Percentiles rank a stretch among this genome's conserved stretches.
phyloP scores from a whole-genome alignment of 306 rosid genomes.

The Vachellia collinsii region DNA sequence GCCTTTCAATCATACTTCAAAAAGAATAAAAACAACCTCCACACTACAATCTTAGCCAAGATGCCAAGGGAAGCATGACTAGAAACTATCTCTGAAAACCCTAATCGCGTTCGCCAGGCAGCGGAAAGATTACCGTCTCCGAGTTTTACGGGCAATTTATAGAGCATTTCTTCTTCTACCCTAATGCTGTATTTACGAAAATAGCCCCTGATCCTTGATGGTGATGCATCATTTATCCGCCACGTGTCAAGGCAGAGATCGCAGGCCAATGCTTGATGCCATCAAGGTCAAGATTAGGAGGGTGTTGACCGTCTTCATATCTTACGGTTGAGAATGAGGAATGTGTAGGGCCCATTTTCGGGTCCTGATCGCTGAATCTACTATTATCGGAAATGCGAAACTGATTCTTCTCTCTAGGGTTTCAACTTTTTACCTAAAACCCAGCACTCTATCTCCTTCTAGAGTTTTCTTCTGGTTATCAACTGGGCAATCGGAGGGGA shows the following conservation, averaged over 20 bases:
- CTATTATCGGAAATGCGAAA: neutral
- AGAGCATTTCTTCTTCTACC: neutral
- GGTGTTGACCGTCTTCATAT: neutral
- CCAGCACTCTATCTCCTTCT: slow-evolving; percentile 16
- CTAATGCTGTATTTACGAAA: slow-evolving; percentile 15
- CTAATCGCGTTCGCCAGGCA: neutral
- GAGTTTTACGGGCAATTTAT: neutral
- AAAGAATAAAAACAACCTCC: neutral
- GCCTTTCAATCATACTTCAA: neutral
- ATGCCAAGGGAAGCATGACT: neutral
- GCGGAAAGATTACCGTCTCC: fast-evolving
- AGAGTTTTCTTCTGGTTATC: slow-evolving; percentile 5
- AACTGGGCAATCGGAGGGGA: slow-evolving; percentile 1
- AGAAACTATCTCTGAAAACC: neutral
- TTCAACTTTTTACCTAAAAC: slow-evolving; percentile 19
- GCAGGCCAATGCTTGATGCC: neutral
- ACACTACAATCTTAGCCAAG: too few species aligned
- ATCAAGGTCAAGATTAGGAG: neutral
- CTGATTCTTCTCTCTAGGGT: slow-evolving; percentile 38
- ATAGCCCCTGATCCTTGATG: neutral
- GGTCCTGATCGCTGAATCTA: slow-evolving; percentile 21
- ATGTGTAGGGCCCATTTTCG: neutral
- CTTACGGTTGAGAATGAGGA: slow-evolving; percentile 14
- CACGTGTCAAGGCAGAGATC: neutral
- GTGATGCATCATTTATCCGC: neutral